Conservation (phyloP, 1,284 basidiomycete species). For the Cryptococcus sp. region DNA sequence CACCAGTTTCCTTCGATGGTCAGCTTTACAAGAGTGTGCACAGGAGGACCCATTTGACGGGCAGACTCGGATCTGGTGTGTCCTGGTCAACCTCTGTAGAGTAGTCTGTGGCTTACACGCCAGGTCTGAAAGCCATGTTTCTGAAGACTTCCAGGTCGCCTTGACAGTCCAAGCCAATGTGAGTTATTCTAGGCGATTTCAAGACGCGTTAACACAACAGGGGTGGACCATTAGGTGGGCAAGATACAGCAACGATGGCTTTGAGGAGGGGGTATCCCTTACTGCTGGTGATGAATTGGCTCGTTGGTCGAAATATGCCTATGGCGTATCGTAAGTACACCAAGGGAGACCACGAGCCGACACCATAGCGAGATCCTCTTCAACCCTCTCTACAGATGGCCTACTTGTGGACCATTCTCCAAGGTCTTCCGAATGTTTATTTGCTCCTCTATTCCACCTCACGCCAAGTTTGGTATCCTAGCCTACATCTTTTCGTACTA, state of each 20-base stretch:
- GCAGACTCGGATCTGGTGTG: conserved; percentile 64
- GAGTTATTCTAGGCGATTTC: no score
- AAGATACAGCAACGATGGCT: conserved; percentile 70
- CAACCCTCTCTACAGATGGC: conserved; percentile 69
- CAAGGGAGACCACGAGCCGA: no score
- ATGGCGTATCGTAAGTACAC: conserved; percentile 62
- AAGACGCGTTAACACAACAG: no score
- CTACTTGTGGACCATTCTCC: conserved; percentile 66
- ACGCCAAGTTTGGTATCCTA: conserved; percentile 64
- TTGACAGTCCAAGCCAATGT: conserved; percentile 54
- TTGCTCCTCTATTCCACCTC: conserved; percentile 68
- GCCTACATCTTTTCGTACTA: conserved; percentile 84
- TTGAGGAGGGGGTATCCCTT: conserved; percentile 82
- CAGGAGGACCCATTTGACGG: conserved; percentile 64
- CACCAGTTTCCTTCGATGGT: conserved; percentile 47
- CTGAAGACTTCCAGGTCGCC: conserved; percentile 76
- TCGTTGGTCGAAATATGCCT: conserved; percentile 81
- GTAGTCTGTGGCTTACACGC: no score
- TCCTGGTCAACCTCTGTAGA: no score
- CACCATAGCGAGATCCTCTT: conserved; percentile 49
- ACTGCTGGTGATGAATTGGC: conserved; percentile 53
- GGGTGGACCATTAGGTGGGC: conserved; percentile 78
- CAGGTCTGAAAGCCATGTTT: conserved; percentile 64
- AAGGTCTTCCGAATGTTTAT: conserved; percentile 71
- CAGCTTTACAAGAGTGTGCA: conserved; percentile 71